phyloP scores from a whole-genome alignment of 495 filamentous ascomycete genomes.

The Penicillium simplicissimum region DNA sequence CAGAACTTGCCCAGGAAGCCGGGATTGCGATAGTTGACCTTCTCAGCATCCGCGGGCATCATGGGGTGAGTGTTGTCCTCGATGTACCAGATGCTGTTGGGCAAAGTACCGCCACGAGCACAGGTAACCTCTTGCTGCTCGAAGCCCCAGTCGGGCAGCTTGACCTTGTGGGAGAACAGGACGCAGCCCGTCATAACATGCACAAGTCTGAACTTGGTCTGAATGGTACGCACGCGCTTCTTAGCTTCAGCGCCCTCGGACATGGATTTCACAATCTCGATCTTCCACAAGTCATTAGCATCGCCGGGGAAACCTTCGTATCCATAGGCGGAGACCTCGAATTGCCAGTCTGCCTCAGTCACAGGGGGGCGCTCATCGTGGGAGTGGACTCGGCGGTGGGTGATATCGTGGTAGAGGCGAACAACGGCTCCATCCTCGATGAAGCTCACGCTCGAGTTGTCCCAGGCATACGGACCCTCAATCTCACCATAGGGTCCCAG shows the following conservation, averaged over 20 bases:
- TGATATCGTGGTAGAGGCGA: constrained; percentile 78
- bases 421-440: constrained; percentile 80
- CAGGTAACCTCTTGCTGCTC: constrained; percentile 99
- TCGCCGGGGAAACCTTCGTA: constrained; percentile 97
- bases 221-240: constrained; percentile 85
- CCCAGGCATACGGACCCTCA: constrained; percentile 80
- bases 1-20: constrained; percentile 98
- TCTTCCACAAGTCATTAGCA: constrained; percentile 91
- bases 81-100: constrained; percentile 96
- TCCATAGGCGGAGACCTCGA: constrained; percentile 95
- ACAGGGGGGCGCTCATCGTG: constrained; percentile 97
- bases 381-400: constrained; percentile 87
- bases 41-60: constrained; percentile 74
- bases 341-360: constrained; percentile 97
- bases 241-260: constrained; percentile 80
- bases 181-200: constrained; percentile 97
- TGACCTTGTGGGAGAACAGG: constrained; percentile 97
- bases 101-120: constrained; percentile 86
- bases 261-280: constrained; percentile 90
- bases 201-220: constrained; percentile 93
- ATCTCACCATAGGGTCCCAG: constrained; percentile 75
- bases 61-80: constrained; percentile 83
- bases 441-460: constrained; percentile 64
- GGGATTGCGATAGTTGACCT: constrained; percentile 91
- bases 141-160: constrained; percentile 94